Evolutionary conservation across 129 eudicot species (phyloP).

Genomic region (Flaveria brownii): DNA sequence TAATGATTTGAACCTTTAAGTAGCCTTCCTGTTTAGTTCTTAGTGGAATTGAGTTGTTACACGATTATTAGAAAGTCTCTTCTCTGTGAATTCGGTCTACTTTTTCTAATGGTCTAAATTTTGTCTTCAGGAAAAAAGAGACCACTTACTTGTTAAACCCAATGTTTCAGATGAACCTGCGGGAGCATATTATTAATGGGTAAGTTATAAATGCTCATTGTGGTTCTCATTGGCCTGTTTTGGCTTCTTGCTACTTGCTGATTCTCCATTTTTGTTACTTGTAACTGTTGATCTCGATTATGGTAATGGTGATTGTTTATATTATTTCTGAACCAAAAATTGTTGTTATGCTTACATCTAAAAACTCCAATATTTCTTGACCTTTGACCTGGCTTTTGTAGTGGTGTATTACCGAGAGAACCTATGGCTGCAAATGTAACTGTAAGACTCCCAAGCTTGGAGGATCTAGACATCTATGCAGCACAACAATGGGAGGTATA

Average conservation of each 20-base stretch:
- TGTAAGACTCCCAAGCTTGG: conserved; percentile 84
- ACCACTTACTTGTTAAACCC: conserved; percentile 63
- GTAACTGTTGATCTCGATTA: not conserved
- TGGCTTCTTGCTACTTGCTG: conserved; percentile 11
- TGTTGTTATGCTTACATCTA: not conserved
- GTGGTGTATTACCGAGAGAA: conserved; percentile 84
- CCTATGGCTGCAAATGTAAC: conserved; percentile 71
- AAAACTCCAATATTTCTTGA: conserved; percentile 20
- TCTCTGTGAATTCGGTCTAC: conserved; percentile 5
- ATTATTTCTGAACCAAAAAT: not conserved
- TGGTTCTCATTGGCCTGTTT: conserved; percentile 14
- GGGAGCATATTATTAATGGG: conserved; percentile 82
- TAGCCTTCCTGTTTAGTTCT: conserved; percentile 11
- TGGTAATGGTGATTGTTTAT: not conserved
- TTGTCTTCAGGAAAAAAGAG: conserved; percentile 73
- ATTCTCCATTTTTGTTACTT: conserved; percentile 8
- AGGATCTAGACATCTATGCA: conserved; percentile 79
- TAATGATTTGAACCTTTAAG: not conserved
- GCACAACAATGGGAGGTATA: conserved; percentile 90
- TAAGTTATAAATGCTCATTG: conserved; percentile 34
- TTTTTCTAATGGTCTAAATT: conserved; percentile 24
- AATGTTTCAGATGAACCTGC: conserved; percentile 72
- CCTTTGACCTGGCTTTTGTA: conserved; percentile 37
- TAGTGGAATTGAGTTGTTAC: conserved; percentile 8
- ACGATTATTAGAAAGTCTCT: conserved; percentile 16